Conservation (phyloP, 495 filamentous ascomycete species). For the Aspergillus indologenus region DNA sequence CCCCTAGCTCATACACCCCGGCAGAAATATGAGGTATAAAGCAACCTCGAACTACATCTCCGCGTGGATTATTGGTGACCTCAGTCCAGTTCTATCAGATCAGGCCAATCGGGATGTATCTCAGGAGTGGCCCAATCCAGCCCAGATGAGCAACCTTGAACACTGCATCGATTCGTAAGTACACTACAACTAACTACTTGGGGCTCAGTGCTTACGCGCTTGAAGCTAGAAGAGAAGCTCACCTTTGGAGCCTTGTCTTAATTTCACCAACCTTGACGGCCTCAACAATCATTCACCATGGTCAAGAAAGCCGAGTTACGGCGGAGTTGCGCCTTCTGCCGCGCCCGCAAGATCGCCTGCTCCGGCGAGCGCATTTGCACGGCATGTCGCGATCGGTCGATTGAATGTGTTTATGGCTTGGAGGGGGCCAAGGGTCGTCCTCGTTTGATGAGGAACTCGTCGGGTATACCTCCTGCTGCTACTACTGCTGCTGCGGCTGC, state of each 20-base stretch:
- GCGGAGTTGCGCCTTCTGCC: conserved; percentile 10
- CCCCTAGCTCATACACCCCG: too few relatives aligned
- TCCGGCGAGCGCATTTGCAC: conserved; percentile 8
- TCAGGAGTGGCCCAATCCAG: too few relatives aligned
- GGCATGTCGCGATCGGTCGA: conserved; percentile 8
- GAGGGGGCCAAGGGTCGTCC: conserved; percentile 7
- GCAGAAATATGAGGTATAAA: too few relatives aligned
- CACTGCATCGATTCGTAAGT: too few relatives aligned
- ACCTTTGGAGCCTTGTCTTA: too few relatives aligned
- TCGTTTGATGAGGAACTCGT: neutral
- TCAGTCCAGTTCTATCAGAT: too few relatives aligned
- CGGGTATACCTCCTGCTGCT: neutral
- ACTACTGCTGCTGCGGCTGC: neutral
- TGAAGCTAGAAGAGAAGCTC: neutral
- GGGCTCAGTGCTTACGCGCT: neutral
- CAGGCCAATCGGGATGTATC: too few relatives aligned
- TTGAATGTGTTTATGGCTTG: conserved; percentile 8
- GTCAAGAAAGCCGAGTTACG: neutral
- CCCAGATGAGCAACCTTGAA: too few relatives aligned
- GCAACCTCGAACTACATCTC: too few relatives aligned
- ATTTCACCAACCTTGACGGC: neutral
- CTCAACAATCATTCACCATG: neutral
- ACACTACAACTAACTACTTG: neutral
- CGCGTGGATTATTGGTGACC: too few relatives aligned
- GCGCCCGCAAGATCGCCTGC: conserved; percentile 10